Evolutionary conservation across 441 rosid genomes (phyloP), one percentile per base, ranked within the genome.

Genomic region (Populus hybrid): DNA sequence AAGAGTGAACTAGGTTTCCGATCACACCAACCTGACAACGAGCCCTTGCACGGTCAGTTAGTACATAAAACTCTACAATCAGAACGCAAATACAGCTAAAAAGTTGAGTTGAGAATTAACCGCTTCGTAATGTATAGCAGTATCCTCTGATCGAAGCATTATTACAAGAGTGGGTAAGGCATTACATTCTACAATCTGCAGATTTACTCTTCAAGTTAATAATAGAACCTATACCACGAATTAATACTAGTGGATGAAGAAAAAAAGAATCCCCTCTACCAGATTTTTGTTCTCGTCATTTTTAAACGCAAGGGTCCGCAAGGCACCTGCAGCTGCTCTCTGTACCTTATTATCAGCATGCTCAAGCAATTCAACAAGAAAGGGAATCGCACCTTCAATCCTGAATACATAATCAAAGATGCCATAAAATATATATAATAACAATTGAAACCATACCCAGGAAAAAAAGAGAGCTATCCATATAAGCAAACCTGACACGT

Each of bases 321-420:
- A 80, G 66, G 99, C 97, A 76, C 98, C 99, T 38, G 98, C 99
- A 80, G 98, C 95, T 76, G 99, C 97, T 88, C 97, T 91, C 80
- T 94, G 98, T 79, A 95, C 97, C 81, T 95, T 93, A 9, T 87
- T 75, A 81, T 93, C 97, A 76, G 82, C 70, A 85, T 87, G 89
- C 74, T 90, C 92, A 75, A 95, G 95, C 83, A 95, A 86, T 80
- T 92, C 98, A 54, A 93, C 98, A 18, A 95, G 94, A 74, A 95
- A 97, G 64, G 98, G 97, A 77, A 95, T 95, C 50, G 97, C 98
- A 21, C 97, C 98, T 86, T 94, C 97, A 84, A 81, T 76, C 92
- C 99, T 95, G 91, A 70, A 86, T 18, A 46, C 7, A 50, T 5
- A 24, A 21, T 20, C 54, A 18, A 54, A 57, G 75, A 69, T 6